Conservation (phyloP, 2,329 filamentous ascomycete genomes). For the Claviceps cyperi region DNA sequence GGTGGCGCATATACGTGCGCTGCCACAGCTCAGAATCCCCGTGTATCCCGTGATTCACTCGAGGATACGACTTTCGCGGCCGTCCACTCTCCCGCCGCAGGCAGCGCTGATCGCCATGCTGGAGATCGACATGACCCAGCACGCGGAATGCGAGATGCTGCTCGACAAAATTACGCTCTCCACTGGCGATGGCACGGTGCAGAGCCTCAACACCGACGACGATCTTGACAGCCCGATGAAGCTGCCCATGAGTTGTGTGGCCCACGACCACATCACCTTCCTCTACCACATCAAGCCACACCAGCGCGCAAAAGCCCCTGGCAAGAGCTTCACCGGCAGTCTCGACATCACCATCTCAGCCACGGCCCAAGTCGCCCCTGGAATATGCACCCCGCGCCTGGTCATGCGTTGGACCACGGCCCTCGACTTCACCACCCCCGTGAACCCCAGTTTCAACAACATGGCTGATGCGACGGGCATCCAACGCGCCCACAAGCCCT, state of each 20-base stretch:
- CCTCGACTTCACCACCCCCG: slow-evolving; percentile 53
- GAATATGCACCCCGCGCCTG: slow-evolving; percentile 44
- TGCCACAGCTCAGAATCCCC: slow-evolving; percentile 46
- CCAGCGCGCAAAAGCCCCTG: slow-evolving; percentile 29
- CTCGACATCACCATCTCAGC: slow-evolving; percentile 48
- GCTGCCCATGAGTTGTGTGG: slow-evolving; percentile 47
- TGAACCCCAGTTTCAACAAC: slow-evolving; percentile 47
- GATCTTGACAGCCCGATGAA: slow-evolving; percentile 23
- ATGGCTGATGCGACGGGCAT: slow-evolving; percentile 37
- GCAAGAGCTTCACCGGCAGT: slow-evolving; percentile 33
- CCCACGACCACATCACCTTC: slow-evolving; percentile 63
- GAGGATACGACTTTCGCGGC: slow-evolving; percentile 55
- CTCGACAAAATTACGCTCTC: slow-evolving; percentile 44
- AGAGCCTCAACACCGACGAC: slow-evolving; percentile 34
- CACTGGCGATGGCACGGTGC: slow-evolving; percentile 42
- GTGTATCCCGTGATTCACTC: slow-evolving; percentile 59
- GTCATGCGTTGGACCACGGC: slow-evolving; percentile 53
- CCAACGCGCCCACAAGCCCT: slow-evolving; percentile 45
- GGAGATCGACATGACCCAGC: slow-evolving; percentile 59
- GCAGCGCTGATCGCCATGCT: slow-evolving; percentile 53
- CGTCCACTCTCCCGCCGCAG: slow-evolving; percentile 42
- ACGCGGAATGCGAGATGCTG: slow-evolving; percentile 50
- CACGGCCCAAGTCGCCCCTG: slow-evolving; percentile 39
- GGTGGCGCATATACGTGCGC: slow-evolving; percentile 48
- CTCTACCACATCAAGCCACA: slow-evolving; percentile 51